Percentiles rank a stretch among this genome's conserved stretches.
Evolutionary conservation across 2,329 filamentous ascomycete genomes (phyloP).

Genomic region (Akanthomyces lecanii): DNA sequence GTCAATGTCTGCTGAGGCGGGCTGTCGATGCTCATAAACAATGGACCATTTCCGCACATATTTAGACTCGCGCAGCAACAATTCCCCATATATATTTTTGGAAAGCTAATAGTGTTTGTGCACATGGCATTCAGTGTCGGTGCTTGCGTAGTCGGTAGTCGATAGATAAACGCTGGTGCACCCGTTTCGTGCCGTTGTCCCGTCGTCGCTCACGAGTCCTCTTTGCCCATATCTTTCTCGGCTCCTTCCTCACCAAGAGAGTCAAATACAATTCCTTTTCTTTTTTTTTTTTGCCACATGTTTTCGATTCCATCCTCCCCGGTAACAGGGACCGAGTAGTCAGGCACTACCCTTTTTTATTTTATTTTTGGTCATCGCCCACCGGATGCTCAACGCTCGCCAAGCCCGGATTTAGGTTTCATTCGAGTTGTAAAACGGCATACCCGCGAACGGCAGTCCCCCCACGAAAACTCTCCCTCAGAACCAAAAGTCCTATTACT

Average conservation of each 20-base stretch:
- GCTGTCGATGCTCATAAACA: constrained; percentile 5
- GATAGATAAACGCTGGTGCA: background rate
- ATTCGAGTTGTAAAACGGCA: background rate
- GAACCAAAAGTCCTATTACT: background rate
- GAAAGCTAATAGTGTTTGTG: background rate
- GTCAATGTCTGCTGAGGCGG: background rate
- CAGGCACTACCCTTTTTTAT: background rate
- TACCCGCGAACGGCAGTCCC: background rate
- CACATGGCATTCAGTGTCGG: background rate
- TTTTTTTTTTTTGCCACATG: background rate
- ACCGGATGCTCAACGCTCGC: background rate
- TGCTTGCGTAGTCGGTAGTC: background rate
- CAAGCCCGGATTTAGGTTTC: background rate
- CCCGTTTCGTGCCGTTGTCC: background rate
- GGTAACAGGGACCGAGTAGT: background rate
- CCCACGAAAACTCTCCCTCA: background rate
- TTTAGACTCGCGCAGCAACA: background rate
- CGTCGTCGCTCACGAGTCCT: background rate
- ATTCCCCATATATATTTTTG: background rate
- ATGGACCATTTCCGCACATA: background rate
- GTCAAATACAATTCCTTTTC: background rate
- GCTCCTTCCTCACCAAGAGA: background rate
- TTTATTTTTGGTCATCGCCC: background rate
- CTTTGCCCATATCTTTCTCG: background rate
- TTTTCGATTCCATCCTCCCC: background rate